Evolutionary conservation across 2,329 filamentous ascomycete genomes (phyloP).

Genomic region (Fusarium concolor): DNA sequence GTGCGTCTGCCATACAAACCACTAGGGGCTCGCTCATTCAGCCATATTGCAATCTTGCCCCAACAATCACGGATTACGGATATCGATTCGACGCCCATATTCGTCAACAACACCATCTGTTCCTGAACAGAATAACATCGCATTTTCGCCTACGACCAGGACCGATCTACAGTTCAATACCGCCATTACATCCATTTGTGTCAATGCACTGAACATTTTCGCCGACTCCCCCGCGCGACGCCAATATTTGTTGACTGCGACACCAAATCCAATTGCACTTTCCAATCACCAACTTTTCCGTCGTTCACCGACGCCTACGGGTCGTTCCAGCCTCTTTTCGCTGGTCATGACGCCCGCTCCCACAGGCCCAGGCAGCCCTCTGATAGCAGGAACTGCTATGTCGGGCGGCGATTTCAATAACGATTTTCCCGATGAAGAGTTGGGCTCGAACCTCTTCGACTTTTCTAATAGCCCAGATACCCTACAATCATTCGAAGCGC

Average conservation of each 20-base stretch:
- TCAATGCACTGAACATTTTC: slow-evolving; percentile 38
- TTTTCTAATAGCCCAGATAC: slow-evolving; percentile 54
- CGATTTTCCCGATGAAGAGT: slow-evolving; percentile 54
- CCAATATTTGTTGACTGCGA: slow-evolving; percentile 39
- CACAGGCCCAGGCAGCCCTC: slow-evolving; percentile 52
- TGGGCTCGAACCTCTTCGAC: slow-evolving; percentile 51
- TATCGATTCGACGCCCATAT: slow-evolving; percentile 35
- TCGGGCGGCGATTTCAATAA: slow-evolving; percentile 53
- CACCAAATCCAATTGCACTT: slow-evolving; percentile 39
- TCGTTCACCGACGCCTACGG: slow-evolving; percentile 27
- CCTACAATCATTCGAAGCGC: slow-evolving; percentile 50
- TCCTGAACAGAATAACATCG: slow-evolving; percentile 16
- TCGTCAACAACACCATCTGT: slow-evolving; percentile 24
- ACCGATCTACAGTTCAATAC: neutral
- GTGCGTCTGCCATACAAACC: slow-evolving; percentile 28
- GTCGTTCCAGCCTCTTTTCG: slow-evolving; percentile 36
- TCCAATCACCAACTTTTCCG: slow-evolving; percentile 19
- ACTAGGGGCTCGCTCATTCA: slow-evolving; percentile 41
- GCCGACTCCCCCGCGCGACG: slow-evolving; percentile 37
- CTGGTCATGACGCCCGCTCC: slow-evolving; percentile 53
- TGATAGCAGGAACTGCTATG: slow-evolving; percentile 54
- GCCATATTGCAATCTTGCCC: slow-evolving; percentile 43
- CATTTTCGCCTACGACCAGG: neutral
- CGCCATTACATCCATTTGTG: slow-evolving; percentile 16
- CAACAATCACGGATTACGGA: slow-evolving; percentile 38